These are phyloP conservation scores for Colletotrichum cereale DNA, from an alignment of 2,329 filamentous ascomycete species.

Conservation along the genomic window DNA sequence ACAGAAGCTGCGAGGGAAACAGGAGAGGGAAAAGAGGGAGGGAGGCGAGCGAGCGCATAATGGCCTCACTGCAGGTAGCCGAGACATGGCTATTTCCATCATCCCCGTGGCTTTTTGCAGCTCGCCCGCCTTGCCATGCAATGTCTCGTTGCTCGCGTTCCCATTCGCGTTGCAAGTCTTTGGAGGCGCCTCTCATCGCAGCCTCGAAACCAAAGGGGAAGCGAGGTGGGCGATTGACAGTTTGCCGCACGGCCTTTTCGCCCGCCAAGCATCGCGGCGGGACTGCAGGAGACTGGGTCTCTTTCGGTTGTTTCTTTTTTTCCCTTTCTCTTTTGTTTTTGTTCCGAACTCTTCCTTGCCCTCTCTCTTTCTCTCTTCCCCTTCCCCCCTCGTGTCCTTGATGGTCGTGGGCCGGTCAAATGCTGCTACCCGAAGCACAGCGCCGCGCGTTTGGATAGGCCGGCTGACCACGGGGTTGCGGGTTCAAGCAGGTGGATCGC, in stretches of 20 bases:
- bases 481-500: not conserved
- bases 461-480: not conserved
- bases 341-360: not conserved
- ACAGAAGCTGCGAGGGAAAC: not conserved
- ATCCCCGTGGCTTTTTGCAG: conserved; percentile 2
- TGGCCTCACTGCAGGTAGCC: conserved; percentile 33
- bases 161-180: not conserved
- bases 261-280: conserved; percentile 20
- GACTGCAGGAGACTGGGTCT: conserved; percentile 14
- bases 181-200: not conserved
- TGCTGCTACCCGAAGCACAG: conserved; percentile 29
- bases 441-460: conserved; percentile 14
- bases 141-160: not conserved
- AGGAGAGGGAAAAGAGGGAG: not conserved
- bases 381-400: not conserved
- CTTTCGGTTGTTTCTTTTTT: conserved; percentile 11
- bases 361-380: not conserved
- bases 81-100: conserved; percentile 31
- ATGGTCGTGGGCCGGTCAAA: conserved; percentile 17
- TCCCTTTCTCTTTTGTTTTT: too few species aligned
- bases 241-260: conserved; percentile 13
- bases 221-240: not conserved
- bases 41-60: not conserved
- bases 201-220: not conserved
- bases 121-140: conserved; percentile 1